Evolutionary conservation across 2,329 filamentous ascomycete genomes (phyloP), one percentile per base, ranked within the genome.

Genomic region (Claviceps sp.): DNA sequence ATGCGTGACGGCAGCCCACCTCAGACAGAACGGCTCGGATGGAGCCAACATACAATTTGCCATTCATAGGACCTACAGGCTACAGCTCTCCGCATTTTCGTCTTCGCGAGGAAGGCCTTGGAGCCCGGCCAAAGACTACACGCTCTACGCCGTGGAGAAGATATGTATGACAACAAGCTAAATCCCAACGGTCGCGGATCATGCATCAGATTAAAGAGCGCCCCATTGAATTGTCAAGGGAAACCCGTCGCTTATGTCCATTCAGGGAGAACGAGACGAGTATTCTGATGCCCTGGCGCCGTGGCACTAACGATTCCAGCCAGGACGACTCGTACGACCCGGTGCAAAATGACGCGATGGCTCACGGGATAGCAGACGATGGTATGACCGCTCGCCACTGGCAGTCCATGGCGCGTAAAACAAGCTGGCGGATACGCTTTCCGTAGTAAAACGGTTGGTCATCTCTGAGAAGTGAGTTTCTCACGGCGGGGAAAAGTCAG

Each of bases 181-280:
- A 30, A 30, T 30, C 3, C 26, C 26, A 30, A 9, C 26, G 8
- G 26, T 30, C 2, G 26, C 8, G 26, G 37, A 72, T 75, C 57
- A 71, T 70, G 30, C 70, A 73, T 52, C 69, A 73, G 53, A 62
- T 75, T 42, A 70, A 73, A 53, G 53, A 61, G 43, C 54, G 55
- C 3, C 72, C 72, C 4, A 63, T 66, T 11, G 72, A 74, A 56
- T 75, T 74, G 61, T 75, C 59, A 67, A 64, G 4, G 63, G 64
- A 47, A 75, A 74, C 56, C 72, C 72, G 24, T 70, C 72, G 7
- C 62, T 75, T 30, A 74, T 57, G 67, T 73, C 37, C 70, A 5
- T 65, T 60, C 2, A 60, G 47, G 4, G 57, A 51, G 26, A 70
- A 73, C 57, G 57, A 68, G 47, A 60, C 63, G 14, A 74, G 71